These are phyloP conservation scores for Spencermartinsiella europaea DNA, from an alignment of 805 yeast genomes.

Conservation along the genomic window DNA sequence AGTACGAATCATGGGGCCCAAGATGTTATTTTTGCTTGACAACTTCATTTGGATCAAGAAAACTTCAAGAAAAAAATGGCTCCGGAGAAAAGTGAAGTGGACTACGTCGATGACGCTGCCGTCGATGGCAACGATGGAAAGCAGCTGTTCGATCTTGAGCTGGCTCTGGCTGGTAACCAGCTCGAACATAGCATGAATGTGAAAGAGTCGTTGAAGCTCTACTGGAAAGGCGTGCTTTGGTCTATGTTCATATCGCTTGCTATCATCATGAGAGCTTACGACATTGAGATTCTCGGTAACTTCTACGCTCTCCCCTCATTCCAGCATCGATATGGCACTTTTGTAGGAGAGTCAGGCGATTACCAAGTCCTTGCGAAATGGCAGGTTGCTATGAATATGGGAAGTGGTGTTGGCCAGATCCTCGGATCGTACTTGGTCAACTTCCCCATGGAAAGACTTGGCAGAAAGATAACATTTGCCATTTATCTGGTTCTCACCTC, in stretches of 20 bases:
- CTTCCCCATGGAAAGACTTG: constrained; percentile 38
- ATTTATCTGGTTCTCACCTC: constrained; percentile 30
- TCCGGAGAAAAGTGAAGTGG: neutral
- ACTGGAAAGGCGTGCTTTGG: constrained; percentile 8
- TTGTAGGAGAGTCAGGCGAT: constrained; percentile 1
- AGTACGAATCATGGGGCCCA: too few relatives aligned
- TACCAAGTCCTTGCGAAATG: constrained; percentile 27
- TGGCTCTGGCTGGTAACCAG: neutral
- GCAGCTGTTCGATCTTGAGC: neutral
- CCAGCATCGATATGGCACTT: constrained; percentile 36
- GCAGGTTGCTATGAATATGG: constrained; percentile 19
- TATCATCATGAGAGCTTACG: constrained; percentile 46
- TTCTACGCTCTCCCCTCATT: constrained; percentile 44
- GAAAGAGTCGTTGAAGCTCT: constrained; percentile 3
- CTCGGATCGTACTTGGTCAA: constrained; percentile 44
- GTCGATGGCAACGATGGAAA: neutral
- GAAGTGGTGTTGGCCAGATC: constrained; percentile 36
- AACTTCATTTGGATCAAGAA: too few relatives aligned
- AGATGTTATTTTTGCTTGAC: too few relatives aligned
- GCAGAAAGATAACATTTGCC: constrained; percentile 40
- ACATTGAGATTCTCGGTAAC: constrained; percentile 35
- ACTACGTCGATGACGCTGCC: neutral
- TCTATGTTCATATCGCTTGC: constrained; percentile 6
- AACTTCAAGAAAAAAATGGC: too few relatives aligned
- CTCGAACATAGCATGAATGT: constrained; percentile 3